Evolutionary conservation across 805 yeast genomes (phyloP).

Genomic region (Huiozyma naganishii): DNA sequence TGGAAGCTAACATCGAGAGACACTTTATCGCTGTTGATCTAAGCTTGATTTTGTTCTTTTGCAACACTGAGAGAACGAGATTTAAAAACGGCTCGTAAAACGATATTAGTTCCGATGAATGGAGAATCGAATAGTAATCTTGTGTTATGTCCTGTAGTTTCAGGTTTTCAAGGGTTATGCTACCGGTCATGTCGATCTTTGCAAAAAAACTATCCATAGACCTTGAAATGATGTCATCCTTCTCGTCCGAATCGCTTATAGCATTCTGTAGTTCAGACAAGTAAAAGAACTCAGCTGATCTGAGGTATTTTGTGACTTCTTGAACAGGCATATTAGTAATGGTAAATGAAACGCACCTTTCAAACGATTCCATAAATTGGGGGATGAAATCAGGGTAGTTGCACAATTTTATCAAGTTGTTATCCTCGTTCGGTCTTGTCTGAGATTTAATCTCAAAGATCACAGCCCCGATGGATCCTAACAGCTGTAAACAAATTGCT

Average conservation of each 20-base stretch:
- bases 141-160: constrained; percentile 1
- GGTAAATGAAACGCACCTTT: constrained; percentile 7
- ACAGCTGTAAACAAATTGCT: constrained; percentile 43
- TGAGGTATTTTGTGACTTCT: constrained; percentile 9
- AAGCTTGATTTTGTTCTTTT: constrained; percentile 39
- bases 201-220: neutral
- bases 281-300: constrained; percentile 10
- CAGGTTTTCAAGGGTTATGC: neutral
- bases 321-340: neutral
- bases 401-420: constrained; percentile 14
- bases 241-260: constrained; percentile 7
- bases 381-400: constrained; percentile 18
- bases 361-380: constrained; percentile 8
- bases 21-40: constrained; percentile 58
- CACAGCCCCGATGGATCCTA: constrained; percentile 50
- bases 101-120: constrained; percentile 17
- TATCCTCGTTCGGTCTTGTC: constrained; percentile 9
- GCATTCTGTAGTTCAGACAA: constrained; percentile 10
- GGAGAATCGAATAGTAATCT: constrained; percentile 16
- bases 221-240: neutral
- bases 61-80: constrained; percentile 38
- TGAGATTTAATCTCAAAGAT: constrained; percentile 28
- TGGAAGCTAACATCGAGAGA: constrained; percentile 42
- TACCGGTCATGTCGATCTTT: neutral
- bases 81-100: constrained; percentile 44